Evolutionary conservation across 2,329 filamentous ascomycete genomes (phyloP).

Genomic region (Epichloe amarillans): DNA sequence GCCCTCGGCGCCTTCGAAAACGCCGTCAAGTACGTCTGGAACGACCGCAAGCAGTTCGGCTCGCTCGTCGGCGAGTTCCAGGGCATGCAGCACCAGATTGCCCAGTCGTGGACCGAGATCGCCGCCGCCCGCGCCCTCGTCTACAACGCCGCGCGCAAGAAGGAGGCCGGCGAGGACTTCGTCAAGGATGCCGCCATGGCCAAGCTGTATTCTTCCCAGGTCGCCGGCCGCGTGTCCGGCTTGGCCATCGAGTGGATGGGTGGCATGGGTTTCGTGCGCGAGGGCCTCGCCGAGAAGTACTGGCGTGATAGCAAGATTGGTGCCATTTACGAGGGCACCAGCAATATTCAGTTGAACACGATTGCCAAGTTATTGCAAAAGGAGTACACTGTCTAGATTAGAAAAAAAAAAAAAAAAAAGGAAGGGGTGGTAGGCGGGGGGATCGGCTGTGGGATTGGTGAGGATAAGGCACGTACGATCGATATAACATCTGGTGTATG

Average conservation of each 20-base stretch:
- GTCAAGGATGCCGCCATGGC: slow-evolving; percentile 96
- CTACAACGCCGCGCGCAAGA: slow-evolving; percentile 93
- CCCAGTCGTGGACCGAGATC: slow-evolving; percentile 91
- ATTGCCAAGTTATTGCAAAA: slow-evolving; percentile 51
- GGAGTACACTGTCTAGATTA: slow-evolving; percentile 36
- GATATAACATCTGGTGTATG: too few relatives aligned
- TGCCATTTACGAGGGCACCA: slow-evolving; percentile 90
- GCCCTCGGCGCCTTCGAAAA: slow-evolving; percentile 93
- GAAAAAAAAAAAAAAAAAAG: too few relatives aligned
- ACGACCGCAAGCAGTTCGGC: slow-evolving; percentile 95
- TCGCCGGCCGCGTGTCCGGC: slow-evolving; percentile 74
- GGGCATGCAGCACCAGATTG: slow-evolving; percentile 98
- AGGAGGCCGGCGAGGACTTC: slow-evolving; percentile 93
- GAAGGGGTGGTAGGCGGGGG: too few relatives aligned
- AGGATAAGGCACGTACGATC: too few relatives aligned
- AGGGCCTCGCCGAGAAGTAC: slow-evolving; percentile 95
- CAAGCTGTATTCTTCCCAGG: slow-evolving; percentile 87
- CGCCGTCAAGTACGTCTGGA: slow-evolving; percentile 87
- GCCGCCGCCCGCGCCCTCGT: slow-evolving; percentile 80
- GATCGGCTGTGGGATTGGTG: too few relatives aligned
- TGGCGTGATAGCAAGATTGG: slow-evolving; percentile 98
- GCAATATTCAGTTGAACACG: slow-evolving; percentile 58
- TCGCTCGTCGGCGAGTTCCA: slow-evolving; percentile 91
- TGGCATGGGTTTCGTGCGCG: slow-evolving; percentile 95
- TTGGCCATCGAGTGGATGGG: slow-evolving; percentile 98